Evolutionary conservation across 2,329 filamentous ascomycete species (phyloP).

Genomic region (Blumeria hordei): DNA sequence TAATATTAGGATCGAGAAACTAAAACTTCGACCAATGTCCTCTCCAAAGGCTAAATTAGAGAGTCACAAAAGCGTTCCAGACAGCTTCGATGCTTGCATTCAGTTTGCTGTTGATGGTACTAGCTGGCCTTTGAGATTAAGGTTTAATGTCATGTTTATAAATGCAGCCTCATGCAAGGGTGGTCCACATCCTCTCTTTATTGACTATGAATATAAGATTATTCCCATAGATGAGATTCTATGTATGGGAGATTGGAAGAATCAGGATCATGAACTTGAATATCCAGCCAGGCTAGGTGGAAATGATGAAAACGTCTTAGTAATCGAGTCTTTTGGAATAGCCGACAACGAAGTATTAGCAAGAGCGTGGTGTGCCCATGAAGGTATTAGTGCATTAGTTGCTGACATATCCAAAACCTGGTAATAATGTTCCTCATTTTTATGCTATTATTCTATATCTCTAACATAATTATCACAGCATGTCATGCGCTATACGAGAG

Average conservation of each 20-base stretch:
- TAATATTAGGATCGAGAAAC: slow-evolving; percentile 43
- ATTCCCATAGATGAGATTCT: slow-evolving; percentile 41
- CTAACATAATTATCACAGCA: slow-evolving; percentile 12
- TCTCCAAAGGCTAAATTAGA: slow-evolving; percentile 2
- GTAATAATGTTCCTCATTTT: slow-evolving; percentile 10
- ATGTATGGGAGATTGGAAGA: slow-evolving; percentile 38
- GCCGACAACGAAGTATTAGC: slow-evolving; percentile 55
- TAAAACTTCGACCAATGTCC: slow-evolving; percentile 28
- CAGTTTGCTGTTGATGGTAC: slow-evolving; percentile 39
- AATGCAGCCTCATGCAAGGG: slow-evolving; percentile 38
- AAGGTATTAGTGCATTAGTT: slow-evolving; percentile 46
- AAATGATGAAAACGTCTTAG: slow-evolving; percentile 41
- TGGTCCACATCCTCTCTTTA: slow-evolving; percentile 46
- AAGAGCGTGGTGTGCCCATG: slow-evolving; percentile 53
- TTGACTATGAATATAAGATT: slow-evolving; percentile 38
- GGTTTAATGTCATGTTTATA: slow-evolving; percentile 41
- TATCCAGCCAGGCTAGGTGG: slow-evolving; percentile 12
- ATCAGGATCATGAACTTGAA: background rate
- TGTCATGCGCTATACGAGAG: slow-evolving; percentile 51
- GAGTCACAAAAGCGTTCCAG: slow-evolving; percentile 13
- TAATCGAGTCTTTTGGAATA: slow-evolving; percentile 49
- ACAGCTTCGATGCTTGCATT: slow-evolving; percentile 33
- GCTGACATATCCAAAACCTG: slow-evolving; percentile 43
- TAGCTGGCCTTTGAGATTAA: slow-evolving; percentile 37
- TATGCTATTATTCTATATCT: background rate